A percentile compares a stretch with the other conserved stretches of the same genome.
Conservation (phyloP, 805 yeast genomes). For the Teunomyces tritomae region DNA sequence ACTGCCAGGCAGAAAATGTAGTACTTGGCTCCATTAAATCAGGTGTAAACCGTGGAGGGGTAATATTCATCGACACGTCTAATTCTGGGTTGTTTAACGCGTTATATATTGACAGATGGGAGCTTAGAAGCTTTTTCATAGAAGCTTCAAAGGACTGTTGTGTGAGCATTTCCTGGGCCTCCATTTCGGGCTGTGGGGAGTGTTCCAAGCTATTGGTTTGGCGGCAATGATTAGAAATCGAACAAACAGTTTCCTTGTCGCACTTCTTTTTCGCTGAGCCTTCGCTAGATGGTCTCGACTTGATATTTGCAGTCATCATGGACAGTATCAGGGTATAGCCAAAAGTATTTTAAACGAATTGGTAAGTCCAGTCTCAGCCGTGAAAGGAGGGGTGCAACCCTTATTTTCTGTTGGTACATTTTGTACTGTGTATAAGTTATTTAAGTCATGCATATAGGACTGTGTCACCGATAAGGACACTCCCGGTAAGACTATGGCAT, state of each 20-base stretch:
- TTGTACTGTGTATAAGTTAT: neutral
- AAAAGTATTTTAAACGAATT: neutral
- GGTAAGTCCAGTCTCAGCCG: neutral
- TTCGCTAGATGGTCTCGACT: neutral
- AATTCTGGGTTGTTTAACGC: conserved; percentile 41
- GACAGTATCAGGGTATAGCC: neutral
- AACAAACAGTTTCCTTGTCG: neutral
- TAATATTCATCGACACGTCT: conserved; percentile 19
- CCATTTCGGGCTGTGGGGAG: neutral
- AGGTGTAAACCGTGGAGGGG: conserved; percentile 7
- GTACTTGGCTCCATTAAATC: conserved; percentile 12
- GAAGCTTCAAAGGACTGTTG: neutral
- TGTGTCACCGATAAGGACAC: conserved; percentile 1
- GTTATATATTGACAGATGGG: conserved; percentile 28
- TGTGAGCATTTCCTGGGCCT: neutral
- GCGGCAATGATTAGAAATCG: neutral
- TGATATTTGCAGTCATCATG: neutral
- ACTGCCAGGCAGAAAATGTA: conserved; percentile 31
- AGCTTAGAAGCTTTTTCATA: neutral
- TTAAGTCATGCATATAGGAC: neutral
- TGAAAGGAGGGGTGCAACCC: conserved; percentile 3
- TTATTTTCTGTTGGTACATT: neutral
- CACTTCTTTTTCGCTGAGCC: neutral
- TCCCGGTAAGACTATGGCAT: too few species aligned
- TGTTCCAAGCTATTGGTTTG: neutral